phyloP scores from a whole-genome alignment of 1,139 yeast genomes.

The Hyphopichia wangnamkhiaoensis region DNA sequence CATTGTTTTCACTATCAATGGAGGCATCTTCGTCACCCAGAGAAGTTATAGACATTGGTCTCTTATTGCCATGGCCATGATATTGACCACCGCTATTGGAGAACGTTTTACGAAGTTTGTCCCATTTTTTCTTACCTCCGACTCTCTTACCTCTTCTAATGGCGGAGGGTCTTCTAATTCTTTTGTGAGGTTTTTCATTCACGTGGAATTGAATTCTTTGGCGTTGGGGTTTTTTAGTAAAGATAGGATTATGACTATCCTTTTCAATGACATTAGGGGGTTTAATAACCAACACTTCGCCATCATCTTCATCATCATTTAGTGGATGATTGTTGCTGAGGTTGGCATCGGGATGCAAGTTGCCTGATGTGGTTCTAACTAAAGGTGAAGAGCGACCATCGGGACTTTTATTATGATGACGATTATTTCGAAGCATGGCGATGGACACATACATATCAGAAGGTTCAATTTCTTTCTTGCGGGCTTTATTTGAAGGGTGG shows the following conservation, averaged over 20 bases:
- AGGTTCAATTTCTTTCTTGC: constrained; percentile 64
- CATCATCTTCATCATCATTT: constrained; percentile 48
- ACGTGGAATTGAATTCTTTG: constrained; percentile 20
- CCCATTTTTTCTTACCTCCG: constrained; percentile 15
- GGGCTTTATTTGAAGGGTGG: constrained; percentile 28
- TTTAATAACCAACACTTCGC: constrained; percentile 78
- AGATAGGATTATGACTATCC: constrained; percentile 36
- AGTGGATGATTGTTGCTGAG: background rate
- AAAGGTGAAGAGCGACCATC: background rate
- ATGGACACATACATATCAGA: constrained; percentile 83
- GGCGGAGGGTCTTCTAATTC: constrained; percentile 9
- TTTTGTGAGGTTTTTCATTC: constrained; percentile 14
- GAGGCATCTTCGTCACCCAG: constrained; percentile 13
- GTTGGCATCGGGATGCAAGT: background rate
- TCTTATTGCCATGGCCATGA: constrained; percentile 3
- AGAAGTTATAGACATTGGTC: background rate
- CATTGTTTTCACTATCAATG: constrained; percentile 15
- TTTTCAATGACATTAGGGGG: constrained; percentile 75
- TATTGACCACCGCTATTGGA: constrained; percentile 17
- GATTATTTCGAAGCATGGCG: constrained; percentile 66
- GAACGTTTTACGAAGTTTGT: constrained; percentile 20
- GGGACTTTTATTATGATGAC: constrained; percentile 14
- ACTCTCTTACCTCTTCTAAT: constrained; percentile 2
- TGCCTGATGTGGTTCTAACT: background rate
- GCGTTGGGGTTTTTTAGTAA: constrained; percentile 22